Base-by-base conservation (phyloP, 331 rosid species). In the Saraca asoca region DNA sequence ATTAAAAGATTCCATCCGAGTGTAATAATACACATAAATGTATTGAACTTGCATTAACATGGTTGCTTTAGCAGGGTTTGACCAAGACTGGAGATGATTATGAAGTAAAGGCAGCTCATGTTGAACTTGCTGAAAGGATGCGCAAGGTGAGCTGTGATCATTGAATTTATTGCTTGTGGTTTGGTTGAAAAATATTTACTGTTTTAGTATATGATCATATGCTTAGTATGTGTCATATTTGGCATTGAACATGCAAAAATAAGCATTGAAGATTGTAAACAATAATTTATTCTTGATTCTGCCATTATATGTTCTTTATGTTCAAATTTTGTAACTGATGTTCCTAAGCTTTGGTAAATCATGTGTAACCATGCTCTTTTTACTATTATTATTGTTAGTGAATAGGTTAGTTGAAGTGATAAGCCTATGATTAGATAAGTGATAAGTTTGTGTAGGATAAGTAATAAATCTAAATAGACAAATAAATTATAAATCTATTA, bases 91-190 rank as follows among this genome's bases (percentile, higher is more conserved):
- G 98, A 79, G 97, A 93, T 76, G 96, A 93, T 81, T 93, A 93
- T 73, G 98, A 88, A 82, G 98, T 93, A n/a, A 93, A 93, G 82
- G 56, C 91, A 12, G 98, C 98, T 76, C 97, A 93, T 67, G 98
- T 93, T 65, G 97, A 93, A 80, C 97, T 90, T 67, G 98, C 98
- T 74, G 98, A 93, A 73, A 87, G 98, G 66, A 90, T 93, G 98
- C 97, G 98, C 62, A 90, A 93, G 98, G 98, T 93, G 69, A 51
- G 85, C 50, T 68, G 56, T 64, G 58, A 75, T 73, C 61, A 57
- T 69, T 62, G 67, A 43, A 33, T 67, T 34, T 39, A 13, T 19
- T 51, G 39, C 17, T 20, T 70, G 42, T 12, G 31, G 31, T 24
- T 24, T 24, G 31, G 31, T 3, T 24, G 31, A 24, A 3, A 24